Evolutionary conservation across 768 basidiomycete species (phyloP), one percentile per base, ranked within the genome.

Genomic region (Tulasnella sp.): DNA sequence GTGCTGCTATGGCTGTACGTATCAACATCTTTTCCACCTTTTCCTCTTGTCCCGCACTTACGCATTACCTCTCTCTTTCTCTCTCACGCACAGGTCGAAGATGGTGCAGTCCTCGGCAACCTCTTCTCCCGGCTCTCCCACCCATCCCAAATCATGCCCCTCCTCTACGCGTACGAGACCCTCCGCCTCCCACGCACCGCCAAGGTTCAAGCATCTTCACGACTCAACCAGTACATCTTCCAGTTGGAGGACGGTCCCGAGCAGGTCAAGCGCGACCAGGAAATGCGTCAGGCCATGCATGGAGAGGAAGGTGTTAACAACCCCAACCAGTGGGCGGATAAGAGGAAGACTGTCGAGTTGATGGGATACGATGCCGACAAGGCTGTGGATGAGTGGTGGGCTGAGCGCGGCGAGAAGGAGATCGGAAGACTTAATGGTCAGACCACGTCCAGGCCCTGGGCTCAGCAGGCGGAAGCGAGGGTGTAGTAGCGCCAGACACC

Each of bases 291-390:
- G 1, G 88, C 87, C 34, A 89, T 86, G 86, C 84, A 82, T 38
- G 79, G 79, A 0, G 76, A 78, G 34, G 75, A 45, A 19, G 34
- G 77, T 31, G 79, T 81, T 52, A 83, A 83, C 2, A 88, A 86
- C 78, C 83, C 84, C 75, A 89, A 89, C 78, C 85, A 88, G 77
- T 89, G 89, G 89, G 88, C 88, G 6, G 89, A 90, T 80, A 85
- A 83, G 79, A 81, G 80, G 71, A 88, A 88, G 84, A 89, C 81
- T 72, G 76, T 68, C 42, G 79, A 78, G 5, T 85, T 87, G 79
- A 90, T 89, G 81, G 83, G 84, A 17, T 79, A 79, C 67, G 77
- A 79, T 75, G 76, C 79, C 9, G 69, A 75, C 34, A 34, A 67
- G 31, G 79, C 72, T 4, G 79, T 72, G 17, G 71, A 79, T 19